Conservation (phyloP, 805 yeast species). For the Metschnikowia hibisci region DNA sequence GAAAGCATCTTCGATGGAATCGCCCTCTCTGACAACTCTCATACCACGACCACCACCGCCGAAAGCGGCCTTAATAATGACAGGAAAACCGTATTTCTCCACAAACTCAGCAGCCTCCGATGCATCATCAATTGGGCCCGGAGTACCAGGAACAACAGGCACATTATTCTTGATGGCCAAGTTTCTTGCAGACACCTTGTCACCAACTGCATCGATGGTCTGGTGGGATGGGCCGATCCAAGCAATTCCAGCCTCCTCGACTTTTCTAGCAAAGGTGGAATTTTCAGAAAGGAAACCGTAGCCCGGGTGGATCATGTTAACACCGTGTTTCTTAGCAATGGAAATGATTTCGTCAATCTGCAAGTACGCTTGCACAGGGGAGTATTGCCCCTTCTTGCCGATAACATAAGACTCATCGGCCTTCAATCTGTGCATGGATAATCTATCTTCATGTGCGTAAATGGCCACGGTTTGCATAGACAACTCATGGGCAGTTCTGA, state of each 20-base stretch:
- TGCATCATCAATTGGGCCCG: constrained; percentile 85
- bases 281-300: constrained; percentile 79
- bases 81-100: constrained; percentile 84
- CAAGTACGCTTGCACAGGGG: constrained; percentile 94
- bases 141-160: constrained; percentile 96
- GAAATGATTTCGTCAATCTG: constrained; percentile 89
- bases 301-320: constrained; percentile 40
- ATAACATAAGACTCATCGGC: constrained; percentile 92
- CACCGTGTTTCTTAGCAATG: constrained; percentile 54
- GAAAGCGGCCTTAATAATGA: constrained; percentile 96
- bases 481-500: constrained; percentile 95
- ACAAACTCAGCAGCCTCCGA: constrained; percentile 81
- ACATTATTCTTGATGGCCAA: constrained; percentile 79
- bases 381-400: constrained; percentile 82
- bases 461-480: constrained; percentile 97
- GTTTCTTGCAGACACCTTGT: constrained; percentile 90
- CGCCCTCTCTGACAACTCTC: constrained; percentile 98
- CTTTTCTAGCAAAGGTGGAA: constrained; percentile 89
- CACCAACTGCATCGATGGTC: constrained; percentile 94
- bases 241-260: constrained; percentile 82
- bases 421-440: constrained; percentile 91
- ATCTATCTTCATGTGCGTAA: constrained; percentile 91
- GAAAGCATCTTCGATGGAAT: constrained; percentile 87
- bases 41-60: constrained; percentile 99
- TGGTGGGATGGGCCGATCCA: constrained; percentile 93